Percentiles rank a stretch among this genome's conserved stretches.
Evolutionary conservation across 1,284 basidiomycete genomes (phyloP).

Genomic region (Melampsora americana): DNA sequence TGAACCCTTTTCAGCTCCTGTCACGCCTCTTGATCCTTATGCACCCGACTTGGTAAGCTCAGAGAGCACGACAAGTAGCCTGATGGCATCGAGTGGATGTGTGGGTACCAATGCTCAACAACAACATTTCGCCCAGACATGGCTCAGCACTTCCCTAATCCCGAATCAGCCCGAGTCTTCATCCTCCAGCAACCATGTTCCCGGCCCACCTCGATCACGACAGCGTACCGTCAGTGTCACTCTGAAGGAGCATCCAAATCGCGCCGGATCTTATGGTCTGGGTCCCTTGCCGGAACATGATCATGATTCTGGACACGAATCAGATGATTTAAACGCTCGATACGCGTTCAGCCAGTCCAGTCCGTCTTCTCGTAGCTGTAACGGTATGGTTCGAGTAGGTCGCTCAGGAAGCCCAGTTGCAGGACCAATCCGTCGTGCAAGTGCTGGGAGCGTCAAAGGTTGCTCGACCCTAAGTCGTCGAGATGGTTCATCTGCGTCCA

Average conservation of each 20-base stretch:
- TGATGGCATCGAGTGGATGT: conserved; percentile 4
- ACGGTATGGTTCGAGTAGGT: conserved; percentile 1
- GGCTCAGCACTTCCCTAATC: background rate
- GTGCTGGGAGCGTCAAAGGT: conserved; percentile 8
- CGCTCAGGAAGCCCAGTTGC: background rate
- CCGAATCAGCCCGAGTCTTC: background rate
- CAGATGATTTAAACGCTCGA: background rate
- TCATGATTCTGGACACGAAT: conserved; percentile 23
- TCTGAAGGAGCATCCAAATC: conserved; percentile 26
- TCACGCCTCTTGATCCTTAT: background rate
- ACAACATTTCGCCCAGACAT: background rate
- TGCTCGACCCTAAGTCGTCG: conserved; percentile 10
- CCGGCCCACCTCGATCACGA: conserved; percentile 14
- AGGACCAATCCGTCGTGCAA: background rate
- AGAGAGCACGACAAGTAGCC: conserved; percentile 2
- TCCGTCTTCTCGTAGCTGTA: conserved; percentile 11
- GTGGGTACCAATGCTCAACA: background rate
- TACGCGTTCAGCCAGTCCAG: conserved; percentile 13
- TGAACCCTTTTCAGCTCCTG: conserved; percentile 7
- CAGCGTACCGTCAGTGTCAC: conserved; percentile 35
- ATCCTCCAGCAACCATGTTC: background rate
- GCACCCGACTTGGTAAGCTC: background rate
- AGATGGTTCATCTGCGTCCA: conserved; percentile 4
- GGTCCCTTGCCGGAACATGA: conserved; percentile 22
- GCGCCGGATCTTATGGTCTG: background rate